A percentile compares a stretch with the other conserved stretches of the same genome.
Evolutionary conservation across 176 grass and related monocot species (phyloP).

Genomic region (Carex kokanica): DNA sequence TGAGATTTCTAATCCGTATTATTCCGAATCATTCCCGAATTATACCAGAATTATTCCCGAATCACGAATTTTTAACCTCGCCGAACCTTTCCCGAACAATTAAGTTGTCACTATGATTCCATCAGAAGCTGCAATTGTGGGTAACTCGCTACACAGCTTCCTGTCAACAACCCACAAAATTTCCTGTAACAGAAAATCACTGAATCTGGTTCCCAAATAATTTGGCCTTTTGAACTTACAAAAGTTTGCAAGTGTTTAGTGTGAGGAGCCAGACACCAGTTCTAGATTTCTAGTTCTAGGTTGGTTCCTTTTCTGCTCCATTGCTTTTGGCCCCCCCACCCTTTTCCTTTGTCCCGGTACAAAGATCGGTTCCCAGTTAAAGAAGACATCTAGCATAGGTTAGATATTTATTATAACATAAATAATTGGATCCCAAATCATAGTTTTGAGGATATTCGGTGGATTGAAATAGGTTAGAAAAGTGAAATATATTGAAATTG

Average conservation of each 20-base stretch:
- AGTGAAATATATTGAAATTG: not conserved
- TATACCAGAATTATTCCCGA: too few relatives aligned
- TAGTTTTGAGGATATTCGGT: too few relatives aligned
- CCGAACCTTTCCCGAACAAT: too few relatives aligned
- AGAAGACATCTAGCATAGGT: slow-evolving; percentile 17
- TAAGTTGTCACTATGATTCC: too few relatives aligned
- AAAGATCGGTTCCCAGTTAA: slow-evolving; percentile 22
- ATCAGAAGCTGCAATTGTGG: not conserved
- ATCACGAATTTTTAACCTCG: too few relatives aligned
- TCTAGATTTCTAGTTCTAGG: slow-evolving; percentile 10
- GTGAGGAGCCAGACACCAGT: not conserved
- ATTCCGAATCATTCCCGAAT: too few relatives aligned
- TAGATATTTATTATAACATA: not conserved
- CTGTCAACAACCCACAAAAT: not conserved
- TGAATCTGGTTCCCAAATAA: slow-evolving; percentile 19
- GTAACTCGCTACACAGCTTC: not conserved
- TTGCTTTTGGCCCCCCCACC: not conserved
- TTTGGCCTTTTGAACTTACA: not conserved
- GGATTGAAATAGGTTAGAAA: not conserved
- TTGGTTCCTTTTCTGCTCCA: slow-evolving; percentile 17
- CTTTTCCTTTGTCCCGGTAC: not conserved
- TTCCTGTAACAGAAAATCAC: not conserved
- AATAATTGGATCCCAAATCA: not conserved
- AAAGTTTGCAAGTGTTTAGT: not conserved
- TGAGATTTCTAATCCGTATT: too few relatives aligned